These are phyloP conservation scores for Haberlea rhodopensis DNA, from an alignment of 257 asterid species.

Conservation along the genomic window DNA sequence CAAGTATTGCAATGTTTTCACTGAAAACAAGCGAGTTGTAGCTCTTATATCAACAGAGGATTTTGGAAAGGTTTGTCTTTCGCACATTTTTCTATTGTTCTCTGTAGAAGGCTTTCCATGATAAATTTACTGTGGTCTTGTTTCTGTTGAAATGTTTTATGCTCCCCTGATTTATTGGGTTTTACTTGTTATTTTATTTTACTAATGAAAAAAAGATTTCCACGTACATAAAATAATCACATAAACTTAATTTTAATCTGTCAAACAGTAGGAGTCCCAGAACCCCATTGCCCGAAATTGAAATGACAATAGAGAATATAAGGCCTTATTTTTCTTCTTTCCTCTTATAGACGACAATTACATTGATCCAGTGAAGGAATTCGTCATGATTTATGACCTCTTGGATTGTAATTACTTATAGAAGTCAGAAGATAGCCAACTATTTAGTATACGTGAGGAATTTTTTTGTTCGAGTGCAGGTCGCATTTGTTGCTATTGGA, in stretches of 20 bases:
- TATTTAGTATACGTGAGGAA: not conserved
- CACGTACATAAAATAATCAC: too few relatives aligned
- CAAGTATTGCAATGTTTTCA: slow-evolving; percentile 97
- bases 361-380: too few relatives aligned
- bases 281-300: slow-evolving; percentile 7
- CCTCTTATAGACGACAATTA: too few relatives aligned
- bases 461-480: slow-evolving; percentile 50
- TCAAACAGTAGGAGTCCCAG: not conserved
- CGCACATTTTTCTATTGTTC: slow-evolving; percentile 18
- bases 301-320: not conserved
- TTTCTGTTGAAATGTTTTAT: too few relatives aligned
- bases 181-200: not conserved
- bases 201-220: not conserved
- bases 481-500: slow-evolving; percentile 96
- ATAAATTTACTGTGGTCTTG: not conserved
- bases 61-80: slow-evolving; percentile 85
- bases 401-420: too few relatives aligned
- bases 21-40: slow-evolving; percentile 89
- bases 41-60: slow-evolving; percentile 74
- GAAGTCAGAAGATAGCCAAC: too few relatives aligned
- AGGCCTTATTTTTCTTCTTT: not conserved
- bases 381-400: too few relatives aligned
- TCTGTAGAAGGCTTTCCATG: slow-evolving; percentile 9
- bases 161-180: not conserved
- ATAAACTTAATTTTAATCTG: not conserved